Base-by-base conservation (phyloP, 2,329 filamentous ascomycete species). In the Pyrenophora tritici-repentis region DNA sequence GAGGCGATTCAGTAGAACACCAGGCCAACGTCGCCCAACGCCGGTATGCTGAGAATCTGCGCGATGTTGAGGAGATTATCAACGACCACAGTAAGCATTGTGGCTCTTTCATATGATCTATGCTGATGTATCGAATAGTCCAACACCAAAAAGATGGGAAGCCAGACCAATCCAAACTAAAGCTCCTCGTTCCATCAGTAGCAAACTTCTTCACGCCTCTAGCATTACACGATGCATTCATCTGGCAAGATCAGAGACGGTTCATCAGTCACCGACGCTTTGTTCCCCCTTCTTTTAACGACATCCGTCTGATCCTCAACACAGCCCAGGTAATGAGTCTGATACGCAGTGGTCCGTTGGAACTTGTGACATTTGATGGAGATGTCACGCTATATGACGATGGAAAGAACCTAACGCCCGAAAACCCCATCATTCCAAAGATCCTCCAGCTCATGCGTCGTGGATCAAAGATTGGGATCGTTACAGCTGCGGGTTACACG, bases 241-340 rank as follows among this genome's bases (percentile, higher is more conserved):
- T 87, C 61, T 93, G 90, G 74, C 94, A 97, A 75, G 94, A 99
- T 72, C 77, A 82, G 51, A 87, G 87, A 58, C 86, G 94, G 6
- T 89, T 87, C 73, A 99, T 99, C 66, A 96, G 91, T 22, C 91
- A 88, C 1, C 83, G 94, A 18, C 87, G 94, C 54, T 97, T 97
- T 70, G 94, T 99, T 2, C 89, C 93, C 1, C 94, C 94, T 0
- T 96, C 90, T 1, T 99, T 99, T 82, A 99, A 99, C 76, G 94
- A 99, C 71, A 86, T 99, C 52, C 86, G 94, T 2, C 81, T 97
- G 18, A 88, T 96, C 43, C 84, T 99, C 62, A 99, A 99, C 76
- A 94, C 94, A 33, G 92, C 94, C 14, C 94, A 99, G 75, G 81
- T 93, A 53, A 91, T 97, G 86, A 91, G 90, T 33, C 84, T 97